Base-by-base conservation (phyloP, 352 stramenopile genomes). In the Phytophthora boehmeriae region DNA sequence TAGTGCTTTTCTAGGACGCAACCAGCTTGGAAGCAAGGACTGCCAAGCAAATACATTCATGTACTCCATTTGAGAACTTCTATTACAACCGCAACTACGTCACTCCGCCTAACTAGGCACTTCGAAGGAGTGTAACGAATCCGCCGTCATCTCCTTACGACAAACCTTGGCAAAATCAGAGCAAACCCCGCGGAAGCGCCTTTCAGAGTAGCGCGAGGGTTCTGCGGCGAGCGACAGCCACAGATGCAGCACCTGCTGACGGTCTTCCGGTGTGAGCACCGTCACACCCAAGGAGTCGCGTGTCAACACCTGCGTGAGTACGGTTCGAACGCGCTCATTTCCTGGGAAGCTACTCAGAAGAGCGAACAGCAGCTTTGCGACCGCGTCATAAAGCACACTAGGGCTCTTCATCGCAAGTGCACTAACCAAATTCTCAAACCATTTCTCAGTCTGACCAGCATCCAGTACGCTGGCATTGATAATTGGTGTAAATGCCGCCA, bases 111-210 rank as follows among this genome's bases (percentile, higher is more conserved):
- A 81, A 16, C 65, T 68, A 16, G 75, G 59, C 55, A 73, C 38
- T 41, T 88, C 79, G 25, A 89, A 84, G 9, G 69, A 74, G 41
- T 86, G 63, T 41, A 92, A 67, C 42, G 68, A 54, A 35, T 92
- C 80, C 5, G 63, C 62, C 9, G 80, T 86, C 59, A 82, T 63
- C 50, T 92, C 80, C 55, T 89, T 88, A 45, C 80, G 78, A 46
- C 83, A 90, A 39, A 90, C 79, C 61, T 90, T 90, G n/a, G 83
- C 83, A 47, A 92, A 86, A 41, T 92, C 83, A 4, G 55, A 63
- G 63, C 78, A 84, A 8, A 92, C 54, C 5, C 77, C 76, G 22
- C 80, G 80, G 49, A 90, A 92, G 13, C 75, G 74, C 13, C 83
- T 69, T 52, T 90, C 76, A 1, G 76, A 77, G 35, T 83, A 74